Evolutionary conservation across 345 rosid genomes (phyloP).

Genomic region (Dovyalis caffra): DNA sequence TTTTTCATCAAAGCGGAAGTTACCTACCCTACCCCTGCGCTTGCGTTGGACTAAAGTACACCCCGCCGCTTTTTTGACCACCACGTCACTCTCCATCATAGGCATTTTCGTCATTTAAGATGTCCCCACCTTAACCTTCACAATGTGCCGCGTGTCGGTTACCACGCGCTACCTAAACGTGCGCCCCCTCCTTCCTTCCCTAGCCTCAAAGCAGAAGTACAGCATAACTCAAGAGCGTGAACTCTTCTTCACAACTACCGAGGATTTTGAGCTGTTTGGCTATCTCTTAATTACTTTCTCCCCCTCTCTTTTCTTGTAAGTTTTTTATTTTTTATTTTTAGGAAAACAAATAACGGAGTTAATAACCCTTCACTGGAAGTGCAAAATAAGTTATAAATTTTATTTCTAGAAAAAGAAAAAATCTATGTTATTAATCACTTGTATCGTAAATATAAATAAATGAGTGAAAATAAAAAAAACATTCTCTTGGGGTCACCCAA

Average conservation of each 20-base stretch:
- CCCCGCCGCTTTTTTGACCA: slow-evolving; percentile 5
- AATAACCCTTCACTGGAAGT: not conserved
- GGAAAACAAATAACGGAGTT: too few species aligned
- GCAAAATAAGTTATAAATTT: not conserved
- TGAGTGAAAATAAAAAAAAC: too few species aligned
- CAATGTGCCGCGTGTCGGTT: not conserved
- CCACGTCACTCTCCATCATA: not conserved
- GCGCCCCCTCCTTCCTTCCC: not conserved
- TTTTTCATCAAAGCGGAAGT: not conserved
- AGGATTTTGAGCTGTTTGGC: not conserved
- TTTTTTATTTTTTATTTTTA: too few species aligned
- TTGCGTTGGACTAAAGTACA: not conserved
- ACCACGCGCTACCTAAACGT: too few species aligned
- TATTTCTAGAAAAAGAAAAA: not conserved
- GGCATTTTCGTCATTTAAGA: slow-evolving; percentile 1
- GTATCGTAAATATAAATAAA: too few species aligned
- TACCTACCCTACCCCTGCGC: not conserved
- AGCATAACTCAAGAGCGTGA: not conserved
- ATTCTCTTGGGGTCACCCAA: not conserved
- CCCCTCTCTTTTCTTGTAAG: not conserved
- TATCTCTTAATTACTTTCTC: not conserved
- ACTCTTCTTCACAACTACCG: not conserved
- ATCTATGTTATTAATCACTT: not conserved
- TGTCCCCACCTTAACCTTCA: not conserved
- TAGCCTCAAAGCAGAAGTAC: not conserved